Evolutionary conservation across 768 basidiomycete genomes (phyloP).

Genomic region (Collybia sordida): DNA sequence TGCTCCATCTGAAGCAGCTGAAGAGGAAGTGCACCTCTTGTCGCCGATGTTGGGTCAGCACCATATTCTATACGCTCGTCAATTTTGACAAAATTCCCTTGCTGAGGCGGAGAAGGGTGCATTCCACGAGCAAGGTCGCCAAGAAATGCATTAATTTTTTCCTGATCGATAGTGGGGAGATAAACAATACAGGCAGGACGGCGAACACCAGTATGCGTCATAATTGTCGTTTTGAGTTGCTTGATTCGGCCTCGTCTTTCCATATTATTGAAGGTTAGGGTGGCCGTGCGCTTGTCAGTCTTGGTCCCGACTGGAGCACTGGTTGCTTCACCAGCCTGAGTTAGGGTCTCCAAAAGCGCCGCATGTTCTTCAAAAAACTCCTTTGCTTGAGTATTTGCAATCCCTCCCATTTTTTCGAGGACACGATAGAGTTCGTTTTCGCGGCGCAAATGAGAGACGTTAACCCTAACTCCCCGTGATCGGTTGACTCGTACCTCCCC

Average conservation of each 20-base stretch:
- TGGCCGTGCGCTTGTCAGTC: constrained; percentile 73
- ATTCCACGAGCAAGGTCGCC: constrained; percentile 43
- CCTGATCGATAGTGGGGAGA: constrained; percentile 56
- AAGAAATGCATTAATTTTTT: constrained; percentile 58
- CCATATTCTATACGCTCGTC: constrained; percentile 59
- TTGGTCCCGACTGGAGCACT: constrained; percentile 69
- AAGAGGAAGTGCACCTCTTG: constrained; percentile 36
- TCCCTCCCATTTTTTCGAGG: constrained; percentile 65
- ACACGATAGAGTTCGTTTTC: constrained; percentile 78
- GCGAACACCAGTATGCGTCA: constrained; percentile 55
- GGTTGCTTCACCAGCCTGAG: constrained; percentile 61
- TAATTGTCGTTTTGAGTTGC: constrained; percentile 63
- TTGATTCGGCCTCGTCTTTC: constrained; percentile 69
- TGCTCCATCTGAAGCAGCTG: constrained; percentile 49
- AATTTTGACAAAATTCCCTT: constrained; percentile 44
- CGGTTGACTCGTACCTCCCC: not conserved
- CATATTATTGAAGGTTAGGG: constrained; percentile 56
- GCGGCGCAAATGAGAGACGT: constrained; percentile 75
- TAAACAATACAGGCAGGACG: constrained; percentile 65
- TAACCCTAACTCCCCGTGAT: constrained; percentile 40
- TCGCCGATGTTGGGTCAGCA: constrained; percentile 29
- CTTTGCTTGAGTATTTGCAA: constrained; percentile 62
- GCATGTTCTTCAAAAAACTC: constrained; percentile 71
- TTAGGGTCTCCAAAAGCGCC: constrained; percentile 56
- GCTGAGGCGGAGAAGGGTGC: constrained; percentile 32